Base-by-base conservation (phyloP, 23 red algal species). In the Agarophyton chilense region DNA sequence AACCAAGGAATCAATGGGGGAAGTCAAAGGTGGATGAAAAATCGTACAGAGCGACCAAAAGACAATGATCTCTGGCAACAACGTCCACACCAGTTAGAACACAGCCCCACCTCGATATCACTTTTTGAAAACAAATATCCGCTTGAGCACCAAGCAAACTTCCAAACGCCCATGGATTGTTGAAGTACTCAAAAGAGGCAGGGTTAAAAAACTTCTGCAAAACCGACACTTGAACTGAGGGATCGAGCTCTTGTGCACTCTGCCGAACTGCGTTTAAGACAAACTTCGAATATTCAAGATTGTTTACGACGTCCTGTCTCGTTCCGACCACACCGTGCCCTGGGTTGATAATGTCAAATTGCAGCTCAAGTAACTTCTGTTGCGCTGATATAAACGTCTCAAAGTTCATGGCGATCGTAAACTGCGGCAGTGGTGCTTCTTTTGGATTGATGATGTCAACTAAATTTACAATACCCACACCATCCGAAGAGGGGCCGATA, bases 241-340 rank as follows among this genome's bases (percentile, higher is more conserved):
- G 77, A 52, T 65, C 62, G 21, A 52, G 36, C 39, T 84, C 81
- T 24, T 67, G 49, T 10, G 44, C 81, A 84, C 40, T 52, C 81
- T 84, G 58, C 38, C 62, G 35, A 38, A 57, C 54, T 14, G 62
- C 57, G 34, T 68, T 28, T 11, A 84, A 18, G 17, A 71, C 81
- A 71, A 68, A 65, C 44, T 84, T 53, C 11, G 58, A 52, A 26
- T 84, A 84, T 13, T 84, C 39, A 13, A 84, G 81, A 65, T 52
- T 84, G 32, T 70, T 84, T 0, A 67, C 22, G 19, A 84, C 81
- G 39, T 84, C 81, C 19, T 38, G 35, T 53, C 45, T 41, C n/a
- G 39, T 32, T 24, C 81, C 81, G 9, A 84, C 35, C 4, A 71
- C 39, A 10, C 81, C 57, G 18, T 84, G 81, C 28, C 81, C 81